Conservation (phyloP, 192 early-diverging fungal species). For the Rhizoclosmatium globosum region DNA sequence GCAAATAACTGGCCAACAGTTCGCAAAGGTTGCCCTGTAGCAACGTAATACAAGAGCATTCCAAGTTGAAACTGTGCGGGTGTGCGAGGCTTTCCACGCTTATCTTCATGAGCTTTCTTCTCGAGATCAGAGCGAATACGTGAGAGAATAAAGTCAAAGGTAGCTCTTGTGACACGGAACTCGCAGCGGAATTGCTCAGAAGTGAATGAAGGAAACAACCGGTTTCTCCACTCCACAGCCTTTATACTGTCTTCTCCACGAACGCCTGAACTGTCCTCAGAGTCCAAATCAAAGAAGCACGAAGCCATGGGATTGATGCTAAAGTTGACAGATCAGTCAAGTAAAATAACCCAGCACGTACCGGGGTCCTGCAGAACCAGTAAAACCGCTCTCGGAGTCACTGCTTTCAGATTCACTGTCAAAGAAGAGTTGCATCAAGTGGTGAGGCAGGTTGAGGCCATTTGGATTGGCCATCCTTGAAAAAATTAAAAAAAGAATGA, state of each 20-base stretch:
- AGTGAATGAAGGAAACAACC: not conserved
- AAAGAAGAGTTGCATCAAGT: no score
- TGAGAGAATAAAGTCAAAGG: not conserved
- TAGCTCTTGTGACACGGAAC: not conserved
- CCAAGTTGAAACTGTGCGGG: not conserved
- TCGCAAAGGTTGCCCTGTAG: not conserved
- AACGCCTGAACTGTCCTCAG: not conserved
- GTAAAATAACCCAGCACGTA: no score
- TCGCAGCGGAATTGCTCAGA: not conserved
- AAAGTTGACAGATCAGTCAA: no score
- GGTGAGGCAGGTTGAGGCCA: no score
- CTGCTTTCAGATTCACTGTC: no score
- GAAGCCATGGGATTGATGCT: not conserved
- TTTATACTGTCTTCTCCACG: not conserved
- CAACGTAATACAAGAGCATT: not conserved
- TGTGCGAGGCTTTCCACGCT: not conserved
- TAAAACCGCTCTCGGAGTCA: no score
- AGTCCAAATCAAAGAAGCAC: not conserved
- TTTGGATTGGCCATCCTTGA: no score
- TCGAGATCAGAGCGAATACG: not conserved
- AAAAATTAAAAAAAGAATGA: no score
- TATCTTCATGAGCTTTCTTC: not conserved
- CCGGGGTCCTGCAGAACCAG: no score
- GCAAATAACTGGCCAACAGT: not conserved
- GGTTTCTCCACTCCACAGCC: not conserved